Conservation (phyloP, 257 asterid species). For the Solanum tacnaense region DNA sequence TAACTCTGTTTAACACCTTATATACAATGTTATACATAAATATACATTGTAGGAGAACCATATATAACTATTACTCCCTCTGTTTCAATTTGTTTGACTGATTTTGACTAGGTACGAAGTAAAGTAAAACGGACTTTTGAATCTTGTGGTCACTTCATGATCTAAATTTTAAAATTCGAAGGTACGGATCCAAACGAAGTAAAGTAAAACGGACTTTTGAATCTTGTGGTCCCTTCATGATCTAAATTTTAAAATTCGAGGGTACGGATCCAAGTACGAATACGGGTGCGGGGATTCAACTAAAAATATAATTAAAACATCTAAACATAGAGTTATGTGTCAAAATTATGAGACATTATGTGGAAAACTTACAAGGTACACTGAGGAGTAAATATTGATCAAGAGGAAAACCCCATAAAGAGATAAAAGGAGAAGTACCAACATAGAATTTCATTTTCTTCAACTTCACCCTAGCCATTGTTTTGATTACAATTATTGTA, state of each 20-base stretch:
- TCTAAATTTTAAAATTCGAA: background rate
- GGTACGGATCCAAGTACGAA: too few species aligned
- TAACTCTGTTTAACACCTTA: background rate
- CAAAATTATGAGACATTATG: background rate
- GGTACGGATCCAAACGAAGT: background rate
- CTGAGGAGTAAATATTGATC: background rate
- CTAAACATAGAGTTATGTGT: background rate
- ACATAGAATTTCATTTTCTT: background rate
- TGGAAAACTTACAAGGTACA: background rate
- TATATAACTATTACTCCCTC: background rate
- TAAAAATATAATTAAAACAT: background rate
- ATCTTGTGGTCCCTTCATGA: too few species aligned
- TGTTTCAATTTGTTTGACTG: background rate
- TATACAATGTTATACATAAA: background rate
- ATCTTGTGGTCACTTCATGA: background rate
- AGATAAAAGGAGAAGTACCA: background rate
- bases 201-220: too few species aligned
- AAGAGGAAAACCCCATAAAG: background rate
- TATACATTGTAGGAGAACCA: background rate
- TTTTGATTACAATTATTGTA: background rate
- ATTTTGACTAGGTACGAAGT: background rate
- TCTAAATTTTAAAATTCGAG: too few species aligned
- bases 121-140: background rate
- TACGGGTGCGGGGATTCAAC: background rate
- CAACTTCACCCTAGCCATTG: background rate